A percentile compares a stretch with the other conserved stretches of the same genome.
phyloP scores from a whole-genome alignment of 768 basidiomycete species.

The Phylloporus sp. region DNA sequence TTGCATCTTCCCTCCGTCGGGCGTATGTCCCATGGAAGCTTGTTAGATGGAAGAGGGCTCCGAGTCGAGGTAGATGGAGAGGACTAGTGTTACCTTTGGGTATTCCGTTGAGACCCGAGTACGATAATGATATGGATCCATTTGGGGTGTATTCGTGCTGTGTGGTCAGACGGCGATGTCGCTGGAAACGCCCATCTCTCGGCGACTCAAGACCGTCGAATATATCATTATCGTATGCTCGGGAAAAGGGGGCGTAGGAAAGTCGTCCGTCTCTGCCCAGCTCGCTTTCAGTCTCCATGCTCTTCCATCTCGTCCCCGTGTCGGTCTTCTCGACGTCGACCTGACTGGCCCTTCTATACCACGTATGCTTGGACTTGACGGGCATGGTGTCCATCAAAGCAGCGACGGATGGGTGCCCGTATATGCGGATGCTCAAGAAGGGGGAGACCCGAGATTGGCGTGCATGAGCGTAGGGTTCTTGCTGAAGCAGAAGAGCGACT shows the following conservation, averaged over 20 bases:
- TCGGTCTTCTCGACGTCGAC: slow-evolving; percentile 92
- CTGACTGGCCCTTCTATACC: slow-evolving; percentile 93
- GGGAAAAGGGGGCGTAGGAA: slow-evolving; percentile 97
- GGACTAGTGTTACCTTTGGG: slow-evolving; percentile 1
- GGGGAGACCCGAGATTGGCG: slow-evolving; percentile 61
- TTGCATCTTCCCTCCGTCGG: slow-evolving; percentile 57
- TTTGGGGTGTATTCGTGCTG: no score
- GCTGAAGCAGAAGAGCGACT: slow-evolving; percentile 83
- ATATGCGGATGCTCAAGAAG: slow-evolving; percentile 66
- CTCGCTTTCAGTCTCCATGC: slow-evolving; percentile 82
- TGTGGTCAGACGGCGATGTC: slow-evolving; percentile 23
- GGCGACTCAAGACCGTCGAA: slow-evolving; percentile 68
- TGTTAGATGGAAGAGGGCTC: slow-evolving; percentile 69
- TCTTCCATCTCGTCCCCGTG: slow-evolving; percentile 58
- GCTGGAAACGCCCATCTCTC: slow-evolving; percentile 55
- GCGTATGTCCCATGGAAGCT: slow-evolving; percentile 43
- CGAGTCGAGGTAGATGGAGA: slow-evolving; percentile 27
- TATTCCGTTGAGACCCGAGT: slow-evolving; percentile 2
- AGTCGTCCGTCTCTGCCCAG: slow-evolving; percentile 93
- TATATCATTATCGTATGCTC: slow-evolving; percentile 90
- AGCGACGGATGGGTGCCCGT: slow-evolving; percentile 98
- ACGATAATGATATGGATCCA: slow-evolving; percentile 6
- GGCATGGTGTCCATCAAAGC: slow-evolving; percentile 84
- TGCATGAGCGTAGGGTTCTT: slow-evolving; percentile 98
- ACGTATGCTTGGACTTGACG: slow-evolving; percentile 89